Conservation (phyloP, 208 protist species). For the Wallacemonas sp. region DNA sequence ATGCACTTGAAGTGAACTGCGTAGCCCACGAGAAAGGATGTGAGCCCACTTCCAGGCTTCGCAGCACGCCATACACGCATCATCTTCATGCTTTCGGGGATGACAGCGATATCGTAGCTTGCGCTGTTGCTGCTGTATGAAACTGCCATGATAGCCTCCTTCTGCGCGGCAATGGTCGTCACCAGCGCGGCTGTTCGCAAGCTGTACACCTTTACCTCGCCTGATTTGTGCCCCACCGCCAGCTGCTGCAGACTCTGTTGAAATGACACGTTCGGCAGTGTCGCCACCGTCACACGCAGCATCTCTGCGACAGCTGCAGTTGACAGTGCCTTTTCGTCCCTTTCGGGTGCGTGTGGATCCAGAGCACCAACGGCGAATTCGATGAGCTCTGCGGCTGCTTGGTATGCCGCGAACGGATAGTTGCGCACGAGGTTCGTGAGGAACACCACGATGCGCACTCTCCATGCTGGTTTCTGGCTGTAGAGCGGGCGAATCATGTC, state of each 20-base stretch:
- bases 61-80: constrained; percentile 69
- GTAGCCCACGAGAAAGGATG: constrained; percentile 39
- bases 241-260: constrained; percentile 71
- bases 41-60: constrained; percentile 21
- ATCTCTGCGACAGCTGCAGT: constrained; percentile 43
- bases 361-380: constrained; percentile 33
- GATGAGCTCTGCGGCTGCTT: constrained; percentile 19
- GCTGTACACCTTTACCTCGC: constrained; percentile 67
- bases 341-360: constrained; percentile 39
- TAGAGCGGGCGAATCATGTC: constrained; percentile 23
- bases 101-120: constrained; percentile 68
- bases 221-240: constrained; percentile 59
- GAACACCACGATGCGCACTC: constrained; percentile 33
- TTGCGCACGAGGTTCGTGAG: constrained; percentile 32
- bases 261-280: constrained; percentile 75
- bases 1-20: constrained; percentile 31
- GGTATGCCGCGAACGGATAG: constrained; percentile 12
- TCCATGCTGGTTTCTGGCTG: constrained; percentile 18
- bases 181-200: constrained; percentile 59
- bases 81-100: constrained; percentile 60
- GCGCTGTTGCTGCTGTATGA: constrained; percentile 76
- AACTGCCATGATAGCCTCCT: constrained; percentile 50
- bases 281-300: constrained; percentile 35
- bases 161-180: constrained; percentile 59
- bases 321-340: constrained; percentile 37